phyloP scores from a whole-genome alignment of 371 early-diverging fungal genomes.

The Circinella minor region DNA sequence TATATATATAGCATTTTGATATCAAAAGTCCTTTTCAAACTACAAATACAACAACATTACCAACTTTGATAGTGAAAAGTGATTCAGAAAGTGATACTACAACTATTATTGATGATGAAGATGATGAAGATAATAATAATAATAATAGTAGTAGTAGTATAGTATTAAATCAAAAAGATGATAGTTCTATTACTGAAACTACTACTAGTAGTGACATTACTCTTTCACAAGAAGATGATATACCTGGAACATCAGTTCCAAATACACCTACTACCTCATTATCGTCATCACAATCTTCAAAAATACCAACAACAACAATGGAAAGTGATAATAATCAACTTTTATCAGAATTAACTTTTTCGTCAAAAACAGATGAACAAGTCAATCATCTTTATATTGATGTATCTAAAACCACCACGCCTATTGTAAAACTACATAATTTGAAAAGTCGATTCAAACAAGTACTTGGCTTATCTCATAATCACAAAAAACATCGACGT shows the following conservation, averaged over 20 bases:
- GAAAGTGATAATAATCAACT: background rate
- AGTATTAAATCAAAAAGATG: background rate
- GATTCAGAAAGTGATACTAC: constrained; percentile 11
- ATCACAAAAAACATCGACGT: background rate
- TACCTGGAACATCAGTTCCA: background rate
- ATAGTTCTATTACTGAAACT: background rate
- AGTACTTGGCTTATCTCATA: background rate
- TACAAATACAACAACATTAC: background rate
- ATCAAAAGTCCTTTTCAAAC: background rate
- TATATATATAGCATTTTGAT: background rate
- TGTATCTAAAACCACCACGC: background rate
- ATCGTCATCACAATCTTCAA: background rate
- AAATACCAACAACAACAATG: background rate
- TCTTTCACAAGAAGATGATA: background rate
- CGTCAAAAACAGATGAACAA: background rate
- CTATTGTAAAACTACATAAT: background rate
- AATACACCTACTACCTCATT: too few species aligned
- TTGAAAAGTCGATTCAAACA: constrained; percentile 10
- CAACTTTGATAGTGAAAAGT: background rate
- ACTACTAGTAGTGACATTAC: constrained; percentile 3
- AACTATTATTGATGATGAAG: background rate
- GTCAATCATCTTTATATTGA: background rate
- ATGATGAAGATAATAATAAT: background rate
- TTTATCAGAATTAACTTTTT: background rate
- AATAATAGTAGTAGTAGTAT: background rate